These are phyloP conservation scores for Cordyceps fumosorosea DNA, from an alignment of 2,329 filamentous ascomycete species.

Conservation along the genomic window DNA sequence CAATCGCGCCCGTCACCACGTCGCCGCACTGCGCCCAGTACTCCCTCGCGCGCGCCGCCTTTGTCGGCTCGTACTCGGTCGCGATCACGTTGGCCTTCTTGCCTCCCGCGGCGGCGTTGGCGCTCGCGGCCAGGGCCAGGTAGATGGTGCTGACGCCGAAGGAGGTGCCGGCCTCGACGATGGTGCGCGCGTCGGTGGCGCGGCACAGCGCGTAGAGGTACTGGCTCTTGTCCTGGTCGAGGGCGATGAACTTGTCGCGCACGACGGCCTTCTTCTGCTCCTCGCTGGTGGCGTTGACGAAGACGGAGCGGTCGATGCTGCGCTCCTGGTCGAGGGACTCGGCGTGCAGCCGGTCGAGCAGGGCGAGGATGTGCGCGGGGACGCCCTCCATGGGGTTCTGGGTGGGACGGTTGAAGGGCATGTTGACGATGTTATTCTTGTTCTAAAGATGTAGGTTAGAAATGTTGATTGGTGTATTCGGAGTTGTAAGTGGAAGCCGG, in stretches of 20 bases:
- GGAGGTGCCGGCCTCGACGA: conserved; percentile 52
- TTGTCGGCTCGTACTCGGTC: conserved; percentile 48
- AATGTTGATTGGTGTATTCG: background rate
- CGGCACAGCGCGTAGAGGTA: conserved; percentile 45
- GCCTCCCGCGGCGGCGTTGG: conserved; percentile 26
- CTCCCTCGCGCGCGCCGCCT: conserved; percentile 40
- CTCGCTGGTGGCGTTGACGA: conserved; percentile 20
- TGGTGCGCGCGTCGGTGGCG: conserved; percentile 36
- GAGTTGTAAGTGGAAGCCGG: background rate
- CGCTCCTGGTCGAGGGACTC: conserved; percentile 15
- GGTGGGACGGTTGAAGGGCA: background rate
- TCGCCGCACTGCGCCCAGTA: conserved; percentile 45
- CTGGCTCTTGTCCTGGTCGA: conserved; percentile 48
- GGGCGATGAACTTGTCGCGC: conserved; percentile 48
- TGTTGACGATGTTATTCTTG: background rate
- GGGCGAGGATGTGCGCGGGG: conserved; percentile 13
- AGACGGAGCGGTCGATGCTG: conserved; percentile 12
- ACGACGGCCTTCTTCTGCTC: conserved; percentile 23
- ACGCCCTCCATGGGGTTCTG: conserved; percentile 13
- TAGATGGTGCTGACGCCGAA: conserved; percentile 55
- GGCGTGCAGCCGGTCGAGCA: conserved; percentile 17
- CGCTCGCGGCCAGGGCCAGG: conserved; percentile 45
- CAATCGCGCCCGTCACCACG: conserved; percentile 39
- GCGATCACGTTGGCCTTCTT: conserved; percentile 37
- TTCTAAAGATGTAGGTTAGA: too few species aligned